Base-by-base conservation (phyloP, 2,329 filamentous ascomycete species). In the Ophiocordyceps camponoti-saundersi region DNA sequence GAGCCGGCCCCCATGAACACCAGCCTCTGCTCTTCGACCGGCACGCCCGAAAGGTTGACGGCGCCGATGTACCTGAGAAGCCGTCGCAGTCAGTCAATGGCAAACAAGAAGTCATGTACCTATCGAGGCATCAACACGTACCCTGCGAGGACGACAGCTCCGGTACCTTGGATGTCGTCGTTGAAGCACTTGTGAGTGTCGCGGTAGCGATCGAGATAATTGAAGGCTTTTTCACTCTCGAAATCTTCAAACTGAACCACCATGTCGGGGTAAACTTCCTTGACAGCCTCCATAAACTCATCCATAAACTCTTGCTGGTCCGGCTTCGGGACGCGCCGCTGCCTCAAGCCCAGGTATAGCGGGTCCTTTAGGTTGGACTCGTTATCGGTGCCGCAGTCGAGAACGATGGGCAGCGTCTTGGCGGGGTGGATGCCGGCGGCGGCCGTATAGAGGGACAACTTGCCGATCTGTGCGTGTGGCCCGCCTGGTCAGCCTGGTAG, bases 1-100 rank as follows among this genome's bases (percentile, higher is more conserved):
- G 86, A 94, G 48, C 92, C 92, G 47, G 92, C 90, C 49, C 92
- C 92, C 66, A 96, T 83, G 71, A 98, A 98, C 54, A 96, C 87
- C 36, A 95, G 84, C 47, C 84, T 84, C 66, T 98, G 92, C 59
- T 96, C 87, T 65, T 87, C 84, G 45, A 89, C 69, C 26, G 87
- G 85, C 16, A 95, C 79, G 46, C 82, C 84, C 15, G 88, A 93
- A 50, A 86, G 78, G 67, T 90, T 90, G 50, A 94, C 87, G 40
- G 77, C 78, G 48, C 76, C 75, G 50, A 81, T 81, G 56, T 80
- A 80, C 69, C 72, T 58, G 50, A 10, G 6, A n/a, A 18, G 34
- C 34, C 34, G n/a, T 39, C 34, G 15, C 26, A 29, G 26, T 29
- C 26, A 29, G 23, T 8, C 23, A 26, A 5, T 8, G 23, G 23